Conservation (phyloP, 2,329 filamentous ascomycete genomes). For the Ascocoryne sarcoides region DNA sequence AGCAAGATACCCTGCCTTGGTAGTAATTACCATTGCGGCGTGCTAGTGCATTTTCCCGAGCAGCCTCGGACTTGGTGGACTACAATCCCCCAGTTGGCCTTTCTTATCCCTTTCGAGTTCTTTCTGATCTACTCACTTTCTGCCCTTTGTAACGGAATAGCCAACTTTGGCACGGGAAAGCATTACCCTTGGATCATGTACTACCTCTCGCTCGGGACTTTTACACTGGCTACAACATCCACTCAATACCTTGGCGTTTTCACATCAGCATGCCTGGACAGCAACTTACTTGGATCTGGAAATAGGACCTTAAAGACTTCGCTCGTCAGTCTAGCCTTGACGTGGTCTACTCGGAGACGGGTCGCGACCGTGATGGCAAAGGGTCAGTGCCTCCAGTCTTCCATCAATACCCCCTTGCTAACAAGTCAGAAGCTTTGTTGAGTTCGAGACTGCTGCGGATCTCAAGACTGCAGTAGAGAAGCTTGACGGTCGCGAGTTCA, state of each 20-base stretch:
- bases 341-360: constrained; percentile 96
- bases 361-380: constrained; percentile 82
- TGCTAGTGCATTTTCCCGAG: constrained; percentile 30
- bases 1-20: constrained; percentile 23
- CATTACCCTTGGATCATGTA: constrained; percentile 24
- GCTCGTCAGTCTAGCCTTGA: constrained; percentile 93
- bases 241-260: constrained; percentile 24
- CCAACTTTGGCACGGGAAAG: constrained; percentile 20
- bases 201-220: constrained; percentile 13
- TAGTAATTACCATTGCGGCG: constrained; percentile 17
- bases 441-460: constrained; percentile 90
- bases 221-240: constrained; percentile 23
- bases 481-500: constrained; percentile 87
- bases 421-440: constrained; percentile 66
- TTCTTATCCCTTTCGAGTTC: constrained; percentile 27
- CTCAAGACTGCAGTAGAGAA: constrained; percentile 89
- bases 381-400: constrained; percentile 52
- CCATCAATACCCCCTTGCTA: constrained; percentile 9
- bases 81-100: constrained; percentile 20
- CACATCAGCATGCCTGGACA: constrained; percentile 26
- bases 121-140: constrained; percentile 25
- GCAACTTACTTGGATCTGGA: constrained; percentile 73
- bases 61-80: constrained; percentile 25
- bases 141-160: constrained; percentile 23
- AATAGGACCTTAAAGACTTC: constrained; percentile 99